A percentile compares a stretch with the other conserved stretches of the same genome.
Evolutionary conservation across 208 protist genomes (phyloP).

Genomic region (Vickermania spadyakhi): DNA sequence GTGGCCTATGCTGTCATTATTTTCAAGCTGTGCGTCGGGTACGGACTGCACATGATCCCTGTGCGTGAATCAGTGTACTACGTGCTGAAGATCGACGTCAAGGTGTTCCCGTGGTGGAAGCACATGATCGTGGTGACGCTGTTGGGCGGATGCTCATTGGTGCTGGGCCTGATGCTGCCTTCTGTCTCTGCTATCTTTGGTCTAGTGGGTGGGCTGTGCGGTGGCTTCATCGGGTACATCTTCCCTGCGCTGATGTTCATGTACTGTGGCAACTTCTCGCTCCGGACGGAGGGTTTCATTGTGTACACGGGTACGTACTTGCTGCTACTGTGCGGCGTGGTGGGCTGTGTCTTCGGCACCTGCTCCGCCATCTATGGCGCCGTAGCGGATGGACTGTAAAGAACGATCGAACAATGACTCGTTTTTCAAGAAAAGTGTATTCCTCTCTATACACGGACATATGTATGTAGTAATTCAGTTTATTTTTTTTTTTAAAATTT

Average conservation of each 20-base stretch:
- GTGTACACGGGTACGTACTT: conserved; percentile 49
- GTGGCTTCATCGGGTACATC: conserved; percentile 62
- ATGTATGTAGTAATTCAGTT: too few species aligned
- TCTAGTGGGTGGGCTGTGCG: conserved; percentile 52
- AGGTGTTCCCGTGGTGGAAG: conserved; percentile 34
- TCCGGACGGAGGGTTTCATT: conserved; percentile 25
- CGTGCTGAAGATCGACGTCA: conserved; percentile 22
- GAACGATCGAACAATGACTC: too few species aligned
- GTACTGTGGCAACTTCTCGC: conserved; percentile 41
- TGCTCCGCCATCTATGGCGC: conserved; percentile 41
- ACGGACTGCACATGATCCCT: conserved; percentile 49
- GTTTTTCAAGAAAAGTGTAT: too few species aligned
- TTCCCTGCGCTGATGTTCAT: conserved; percentile 66
- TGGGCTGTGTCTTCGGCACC: conserved; percentile 63
- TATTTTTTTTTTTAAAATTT: too few species aligned
- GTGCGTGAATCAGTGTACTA: conserved; percentile 58
- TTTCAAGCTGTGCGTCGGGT: conserved; percentile 67
- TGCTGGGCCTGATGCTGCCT: conserved; percentile 66
- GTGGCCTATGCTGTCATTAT: conserved; percentile 47
- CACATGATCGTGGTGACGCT: conserved; percentile 26
- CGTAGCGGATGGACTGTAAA: background rate
- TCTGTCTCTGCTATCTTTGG: conserved; percentile 60
- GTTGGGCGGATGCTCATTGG: conserved; percentile 23
- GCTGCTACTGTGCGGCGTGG: conserved; percentile 51
- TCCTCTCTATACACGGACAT: too few species aligned